Evolutionary conservation across 2,329 filamentous ascomycete genomes (phyloP).

Genomic region (Fusarium chlamydosporum): DNA sequence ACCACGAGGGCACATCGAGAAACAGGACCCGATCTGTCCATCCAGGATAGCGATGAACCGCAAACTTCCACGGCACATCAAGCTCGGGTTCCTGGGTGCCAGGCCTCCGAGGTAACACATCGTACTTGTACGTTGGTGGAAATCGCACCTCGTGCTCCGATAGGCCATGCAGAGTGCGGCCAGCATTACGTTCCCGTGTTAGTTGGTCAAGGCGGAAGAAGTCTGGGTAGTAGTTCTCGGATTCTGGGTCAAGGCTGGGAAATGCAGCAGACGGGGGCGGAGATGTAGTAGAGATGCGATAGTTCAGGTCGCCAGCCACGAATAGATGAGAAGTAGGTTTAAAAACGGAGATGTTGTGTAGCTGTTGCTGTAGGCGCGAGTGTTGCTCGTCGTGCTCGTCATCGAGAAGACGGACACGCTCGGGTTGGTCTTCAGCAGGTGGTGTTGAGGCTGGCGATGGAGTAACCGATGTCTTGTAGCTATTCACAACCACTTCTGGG

Average conservation of each 20-base stretch:
- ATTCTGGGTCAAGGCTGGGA: slow-evolving; percentile 71
- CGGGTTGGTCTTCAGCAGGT: slow-evolving; percentile 47
- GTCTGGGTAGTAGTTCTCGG: slow-evolving; percentile 72
- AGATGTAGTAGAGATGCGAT: slow-evolving; percentile 80
- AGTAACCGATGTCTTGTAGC: slow-evolving; percentile 46
- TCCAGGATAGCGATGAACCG: slow-evolving; percentile 85
- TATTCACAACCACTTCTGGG: slow-evolving; percentile 58
- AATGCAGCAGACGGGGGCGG: slow-evolving; percentile 74
- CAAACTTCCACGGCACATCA: slow-evolving; percentile 63
- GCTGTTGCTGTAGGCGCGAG: slow-evolving; percentile 58
- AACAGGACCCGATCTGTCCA: slow-evolving; percentile 96
- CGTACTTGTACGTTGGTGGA: slow-evolving; percentile 95
- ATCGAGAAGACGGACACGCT: slow-evolving; percentile 54
- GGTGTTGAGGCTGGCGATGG: slow-evolving; percentile 46
- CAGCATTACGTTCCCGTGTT: slow-evolving; percentile 75
- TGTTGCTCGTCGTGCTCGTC: slow-evolving; percentile 56
- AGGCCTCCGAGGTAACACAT: slow-evolving; percentile 56
- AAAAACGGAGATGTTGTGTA: slow-evolving; percentile 78
- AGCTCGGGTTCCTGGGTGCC: slow-evolving; percentile 51
- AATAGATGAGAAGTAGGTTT: slow-evolving; percentile 83
- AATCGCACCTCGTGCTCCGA: slow-evolving; percentile 81
- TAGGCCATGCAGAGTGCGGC: slow-evolving; percentile 82
- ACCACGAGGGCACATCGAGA: slow-evolving; percentile 72
- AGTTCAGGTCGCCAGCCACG: slow-evolving; percentile 93
- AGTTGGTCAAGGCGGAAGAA: slow-evolving; percentile 86